Percentiles rank a stretch among this genome's conserved stretches.
These are phyloP conservation scores for Aspergillus hortae DNA, from an alignment of 2,329 filamentous ascomycete genomes.

Conservation along the genomic window DNA sequence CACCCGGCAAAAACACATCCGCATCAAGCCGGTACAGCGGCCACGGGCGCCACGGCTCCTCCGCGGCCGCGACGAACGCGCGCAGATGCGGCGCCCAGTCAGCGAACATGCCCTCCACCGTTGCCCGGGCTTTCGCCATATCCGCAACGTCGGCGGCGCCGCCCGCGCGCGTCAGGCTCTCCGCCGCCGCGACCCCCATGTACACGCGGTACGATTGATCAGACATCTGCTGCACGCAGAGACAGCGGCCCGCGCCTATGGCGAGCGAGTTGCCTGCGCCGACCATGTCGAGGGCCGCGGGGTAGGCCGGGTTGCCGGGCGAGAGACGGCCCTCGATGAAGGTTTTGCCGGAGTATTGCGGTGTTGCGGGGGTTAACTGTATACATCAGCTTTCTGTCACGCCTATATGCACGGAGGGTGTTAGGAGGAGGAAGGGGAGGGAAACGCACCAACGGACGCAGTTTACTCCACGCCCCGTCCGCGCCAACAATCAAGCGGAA, in stretches of 20 bases:
- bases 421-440: no score
- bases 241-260: slow-evolving; percentile 8
- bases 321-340: slow-evolving; percentile 26
- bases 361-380: slow-evolving; percentile 31
- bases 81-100: slow-evolving; percentile 15
- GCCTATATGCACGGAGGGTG: no score
- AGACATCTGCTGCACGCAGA: slow-evolving; percentile 15
- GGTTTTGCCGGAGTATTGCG: slow-evolving; percentile 32
- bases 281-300: slow-evolving; percentile 17
- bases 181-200: slow-evolving; percentile 15
- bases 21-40: slow-evolving; percentile 20
- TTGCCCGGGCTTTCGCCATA: background rate
- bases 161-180: background rate
- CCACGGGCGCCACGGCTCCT: slow-evolving; percentile 21
- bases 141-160: background rate
- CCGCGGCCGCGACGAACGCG: slow-evolving; percentile 14
- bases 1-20: background rate
- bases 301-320: slow-evolving; percentile 25
- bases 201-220: slow-evolving; percentile 18
- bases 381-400: background rate
- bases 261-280: background rate
- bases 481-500: slow-evolving; percentile 48
- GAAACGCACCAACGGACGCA: slow-evolving; percentile 23
- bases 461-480: slow-evolving; percentile 47
- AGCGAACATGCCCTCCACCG: background rate